Percentiles rank a stretch among this genome's conserved stretches.
These are phyloP conservation scores for Exophiala alcalophila DNA, from an alignment of 2,329 filamentous ascomycete genomes.

Conservation along the genomic window DNA sequence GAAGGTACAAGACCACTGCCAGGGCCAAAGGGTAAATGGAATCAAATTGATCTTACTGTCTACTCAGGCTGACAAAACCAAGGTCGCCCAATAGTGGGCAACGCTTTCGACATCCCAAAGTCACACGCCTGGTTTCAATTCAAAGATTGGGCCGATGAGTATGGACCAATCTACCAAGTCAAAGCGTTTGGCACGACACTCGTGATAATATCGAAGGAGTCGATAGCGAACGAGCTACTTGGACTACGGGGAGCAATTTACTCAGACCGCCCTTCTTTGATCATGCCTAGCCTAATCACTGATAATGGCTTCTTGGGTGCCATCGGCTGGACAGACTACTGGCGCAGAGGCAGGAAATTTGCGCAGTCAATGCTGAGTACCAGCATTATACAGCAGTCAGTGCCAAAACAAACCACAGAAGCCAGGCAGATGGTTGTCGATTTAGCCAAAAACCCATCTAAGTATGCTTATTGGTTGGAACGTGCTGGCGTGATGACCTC, in stretches of 20 bases:
- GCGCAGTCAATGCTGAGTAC: constrained; percentile 19
- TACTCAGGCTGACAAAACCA: background rate
- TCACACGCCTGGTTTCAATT: constrained; percentile 41
- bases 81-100: constrained; percentile 16
- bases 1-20: constrained; percentile 11
- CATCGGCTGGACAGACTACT: constrained; percentile 14
- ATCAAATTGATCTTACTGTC: background rate
- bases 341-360: constrained; percentile 14
- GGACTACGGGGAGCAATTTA: constrained; percentile 41
- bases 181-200: constrained; percentile 42
- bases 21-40: constrained; percentile 14
- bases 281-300: constrained; percentile 14
- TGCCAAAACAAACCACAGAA: constrained; percentile 18
- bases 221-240: constrained; percentile 45
- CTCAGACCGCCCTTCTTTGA: constrained; percentile 33
- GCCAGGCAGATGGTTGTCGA: constrained; percentile 18
- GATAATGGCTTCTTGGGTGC: constrained; percentile 18
- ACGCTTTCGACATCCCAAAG: constrained; percentile 15
- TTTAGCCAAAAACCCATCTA: constrained; percentile 10
- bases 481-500: constrained; percentile 19
- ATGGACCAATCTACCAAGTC: constrained; percentile 45
- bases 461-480: constrained; percentile 18
- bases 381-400: constrained; percentile 12
- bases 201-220: constrained; percentile 40
- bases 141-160: constrained; percentile 37